Conservation (phyloP, 225 moss, liverwort and hornwort genomes). For the Asterella californica region DNA sequence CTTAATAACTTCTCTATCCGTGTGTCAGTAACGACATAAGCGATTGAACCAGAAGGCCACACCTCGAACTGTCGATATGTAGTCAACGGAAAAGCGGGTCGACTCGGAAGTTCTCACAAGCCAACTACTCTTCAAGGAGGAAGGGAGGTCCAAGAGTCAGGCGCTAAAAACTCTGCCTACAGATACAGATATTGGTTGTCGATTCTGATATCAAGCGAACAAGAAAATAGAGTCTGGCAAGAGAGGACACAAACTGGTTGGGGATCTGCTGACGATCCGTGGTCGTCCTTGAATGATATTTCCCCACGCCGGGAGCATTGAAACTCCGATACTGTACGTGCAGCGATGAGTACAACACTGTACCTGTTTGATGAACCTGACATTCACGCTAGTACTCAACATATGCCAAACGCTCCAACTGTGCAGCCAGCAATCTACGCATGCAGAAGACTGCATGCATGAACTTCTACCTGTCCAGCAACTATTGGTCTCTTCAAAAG, state of each 20-base stretch:
- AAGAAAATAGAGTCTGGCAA: not conserved
- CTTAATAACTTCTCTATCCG: too few relatives aligned
- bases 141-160: not conserved
- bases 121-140: not conserved
- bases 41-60: too few relatives aligned
- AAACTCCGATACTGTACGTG: not conserved
- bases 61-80: too few relatives aligned
- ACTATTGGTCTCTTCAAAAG: too few relatives aligned
- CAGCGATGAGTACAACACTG: not conserved
- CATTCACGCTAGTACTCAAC: not conserved
- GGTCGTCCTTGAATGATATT: not conserved
- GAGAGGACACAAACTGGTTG: not conserved
- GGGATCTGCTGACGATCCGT: not conserved
- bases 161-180: not conserved
- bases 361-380: not conserved
- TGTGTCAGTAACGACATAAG: too few relatives aligned
- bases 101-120: not conserved
- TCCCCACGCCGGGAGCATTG: not conserved
- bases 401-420: not conserved
- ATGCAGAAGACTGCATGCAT: not conserved
- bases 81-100: not conserved
- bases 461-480: not conserved
- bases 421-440: not conserved
- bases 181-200: not conserved
- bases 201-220: not conserved